These are phyloP conservation scores for Ophiosphaerella narmari DNA, from an alignment of 2,329 filamentous ascomycete species.

Conservation along the genomic window DNA sequence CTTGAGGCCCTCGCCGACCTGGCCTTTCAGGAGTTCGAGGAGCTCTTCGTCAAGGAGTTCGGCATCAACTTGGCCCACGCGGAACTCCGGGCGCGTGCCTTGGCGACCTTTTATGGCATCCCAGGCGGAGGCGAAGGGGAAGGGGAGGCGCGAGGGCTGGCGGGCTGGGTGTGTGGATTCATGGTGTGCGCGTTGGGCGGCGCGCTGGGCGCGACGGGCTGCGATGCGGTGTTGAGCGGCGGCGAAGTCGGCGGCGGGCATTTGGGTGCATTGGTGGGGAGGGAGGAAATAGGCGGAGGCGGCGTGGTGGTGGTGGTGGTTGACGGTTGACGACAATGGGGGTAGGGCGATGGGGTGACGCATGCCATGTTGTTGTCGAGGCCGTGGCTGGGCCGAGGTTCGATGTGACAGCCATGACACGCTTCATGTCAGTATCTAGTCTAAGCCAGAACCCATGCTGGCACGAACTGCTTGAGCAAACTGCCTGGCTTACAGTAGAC, in stretches of 20 bases:
- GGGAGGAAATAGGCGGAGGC: not conserved
- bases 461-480: too few relatives aligned
- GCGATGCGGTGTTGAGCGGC: conserved; percentile 86
- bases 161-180: conserved; percentile 51
- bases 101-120: conserved; percentile 73
- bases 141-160: conserved; percentile 48
- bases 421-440: too few relatives aligned
- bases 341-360: conserved; percentile 26
- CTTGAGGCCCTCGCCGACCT: conserved; percentile 86
- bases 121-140: conserved; percentile 69
- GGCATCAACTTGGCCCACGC: conserved; percentile 94
- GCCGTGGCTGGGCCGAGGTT: conserved; percentile 34
- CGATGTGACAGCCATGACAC: conserved; percentile 3
- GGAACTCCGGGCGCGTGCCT: conserved; percentile 82
- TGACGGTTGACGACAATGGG: conserved; percentile 6
- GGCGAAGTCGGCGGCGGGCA: conserved; percentile 71
- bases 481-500: too few relatives aligned
- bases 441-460: too few relatives aligned
- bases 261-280: conserved; percentile 27
- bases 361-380: not conserved
- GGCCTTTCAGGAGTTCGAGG: conserved; percentile 78
- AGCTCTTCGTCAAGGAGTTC: conserved; percentile 94
- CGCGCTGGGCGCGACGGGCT: conserved; percentile 77
- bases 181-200: conserved; percentile 59
- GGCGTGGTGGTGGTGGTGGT: not conserved